Conservation (phyloP, 2,329 filamentous ascomycete species). For the Trichoderma sp. region DNA sequence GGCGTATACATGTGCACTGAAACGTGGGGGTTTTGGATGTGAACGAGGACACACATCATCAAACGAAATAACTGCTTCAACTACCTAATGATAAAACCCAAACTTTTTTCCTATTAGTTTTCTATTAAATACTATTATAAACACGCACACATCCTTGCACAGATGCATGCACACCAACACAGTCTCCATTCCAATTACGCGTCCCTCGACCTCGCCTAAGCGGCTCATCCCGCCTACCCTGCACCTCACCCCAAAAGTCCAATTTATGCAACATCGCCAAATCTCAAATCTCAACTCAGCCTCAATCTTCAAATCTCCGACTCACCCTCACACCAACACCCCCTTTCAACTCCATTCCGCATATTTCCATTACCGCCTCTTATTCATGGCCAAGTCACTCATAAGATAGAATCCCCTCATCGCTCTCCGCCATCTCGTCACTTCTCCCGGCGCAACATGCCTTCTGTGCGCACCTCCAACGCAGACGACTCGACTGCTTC, state of each 20-base stretch:
- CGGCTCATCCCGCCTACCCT: conserved; percentile 5
- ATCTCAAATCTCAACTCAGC: not conserved
- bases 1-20: not conserved
- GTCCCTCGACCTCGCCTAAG: not conserved
- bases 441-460: conserved; percentile 24
- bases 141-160: not conserved
- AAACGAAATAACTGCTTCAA: not conserved
- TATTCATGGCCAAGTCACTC: not conserved
- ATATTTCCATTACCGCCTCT: not conserved
- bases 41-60: not conserved
- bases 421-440: not conserved
- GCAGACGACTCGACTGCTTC: conserved; percentile 23
- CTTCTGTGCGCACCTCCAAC: conserved; percentile 24
- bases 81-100: not conserved
- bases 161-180: not conserved
- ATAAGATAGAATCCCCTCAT: not conserved
- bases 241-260: not conserved
- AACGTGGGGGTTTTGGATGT: not conserved
- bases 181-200: not conserved
- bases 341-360: not conserved
- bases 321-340: not conserved
- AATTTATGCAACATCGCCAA: not conserved
- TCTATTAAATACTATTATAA: not conserved
- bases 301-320: not conserved
- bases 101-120: not conserved